phyloP scores from a whole-genome alignment of 176 grass and related monocot species.

The Oryza rufipogon region DNA sequence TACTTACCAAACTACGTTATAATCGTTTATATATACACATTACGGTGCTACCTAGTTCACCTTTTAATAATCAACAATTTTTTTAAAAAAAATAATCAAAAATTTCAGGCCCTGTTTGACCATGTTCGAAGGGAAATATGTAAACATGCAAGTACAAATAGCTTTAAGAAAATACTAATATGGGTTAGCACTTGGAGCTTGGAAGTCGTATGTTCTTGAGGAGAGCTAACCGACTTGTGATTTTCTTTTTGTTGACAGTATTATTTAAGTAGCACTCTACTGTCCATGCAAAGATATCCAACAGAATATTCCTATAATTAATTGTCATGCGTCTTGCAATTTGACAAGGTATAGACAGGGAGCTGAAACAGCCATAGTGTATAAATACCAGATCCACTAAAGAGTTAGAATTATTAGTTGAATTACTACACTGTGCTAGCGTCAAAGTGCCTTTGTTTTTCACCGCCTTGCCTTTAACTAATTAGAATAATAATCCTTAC shows the following conservation, averaged over 20 bases:
- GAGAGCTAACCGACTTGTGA: background rate
- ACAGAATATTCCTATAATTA: slow-evolving; percentile 18
- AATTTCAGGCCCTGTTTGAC: background rate
- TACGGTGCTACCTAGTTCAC: background rate
- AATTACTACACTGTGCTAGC: no score
- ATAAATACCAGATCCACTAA: no score
- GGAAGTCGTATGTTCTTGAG: background rate
- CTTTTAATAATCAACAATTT: no score
- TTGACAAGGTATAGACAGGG: background rate
- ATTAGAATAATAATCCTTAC: no score
- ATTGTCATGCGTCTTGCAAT: background rate
- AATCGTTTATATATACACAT: no score
- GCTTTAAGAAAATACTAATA: background rate
- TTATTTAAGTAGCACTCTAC: background rate
- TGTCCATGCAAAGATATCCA: background rate
- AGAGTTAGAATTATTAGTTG: no score
- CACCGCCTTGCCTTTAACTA: no score
- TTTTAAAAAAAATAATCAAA: no score
- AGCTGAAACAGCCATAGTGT: background rate
- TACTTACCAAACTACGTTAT: background rate
- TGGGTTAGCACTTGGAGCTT: background rate
- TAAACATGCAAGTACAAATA: background rate
- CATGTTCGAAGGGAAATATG: no score
- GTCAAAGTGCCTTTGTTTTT: no score
- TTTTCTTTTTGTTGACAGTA: background rate